Evolutionary conservation across 352 stramenopile species (phyloP), one percentile per base, ranked within the genome.

Genomic region (Peronospora farinosa): DNA sequence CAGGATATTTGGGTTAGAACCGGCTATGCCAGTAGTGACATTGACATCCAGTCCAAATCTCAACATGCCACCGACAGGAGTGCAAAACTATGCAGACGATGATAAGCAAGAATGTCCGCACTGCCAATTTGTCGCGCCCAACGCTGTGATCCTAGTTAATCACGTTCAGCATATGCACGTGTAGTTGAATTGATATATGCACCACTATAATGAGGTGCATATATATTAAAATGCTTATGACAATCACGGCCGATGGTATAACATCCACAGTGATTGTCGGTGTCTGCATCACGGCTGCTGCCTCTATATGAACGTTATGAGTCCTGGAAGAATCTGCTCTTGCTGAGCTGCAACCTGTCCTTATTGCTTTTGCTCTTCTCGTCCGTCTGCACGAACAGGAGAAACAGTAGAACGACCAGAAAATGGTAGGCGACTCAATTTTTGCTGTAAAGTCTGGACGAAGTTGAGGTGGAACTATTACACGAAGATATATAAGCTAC

Each of bases 91-190:
- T 17, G 13, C 51, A 54, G 50, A 61, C 1, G 38, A 66, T 17
- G 63, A 70, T 40, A 66, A 68, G 40, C 62, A 87, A 41, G 43
- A 61, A 54, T 92, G 80, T 63, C 80, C 80, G 8, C 74, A 72
- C 59, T 92, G 80, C 48, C 50, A 50, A 16, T 92, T 85, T 47
- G 33, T 66, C 17, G 69, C 76, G 0, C 31, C 52, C 0, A 72
- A 92, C 47, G 54, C 75, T 11, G 72, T 87, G 15, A 74, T 86
- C 27, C 58, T 92, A 27, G 78, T 92, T 5, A 88, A 88, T 62
- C 80, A 92, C 53, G 71, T 92, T 11, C 62, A 92, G 59, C 63
- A 78, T 47, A 50, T 91, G 11, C 80, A 91, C 28, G 10, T 12
- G 10, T 12, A 32, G 28, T 32, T 32, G 10, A 32, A 12, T 12